Evolutionary conservation across 148 eudicot species (phyloP).

Genomic region (Rhododendron mucronatum): DNA sequence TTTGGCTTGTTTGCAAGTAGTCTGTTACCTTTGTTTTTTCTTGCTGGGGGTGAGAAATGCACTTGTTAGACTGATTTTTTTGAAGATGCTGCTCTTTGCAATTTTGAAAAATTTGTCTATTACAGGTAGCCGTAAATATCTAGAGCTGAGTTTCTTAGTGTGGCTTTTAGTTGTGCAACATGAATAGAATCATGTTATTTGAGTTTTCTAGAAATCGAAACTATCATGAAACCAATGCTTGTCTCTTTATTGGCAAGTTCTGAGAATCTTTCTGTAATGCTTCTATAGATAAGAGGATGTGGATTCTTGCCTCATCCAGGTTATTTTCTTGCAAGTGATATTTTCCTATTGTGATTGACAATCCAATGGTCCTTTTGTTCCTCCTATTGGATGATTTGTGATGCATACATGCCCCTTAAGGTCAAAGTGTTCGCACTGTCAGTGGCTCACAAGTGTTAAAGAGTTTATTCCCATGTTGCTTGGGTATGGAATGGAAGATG

Average conservation of each 20-base stretch:
- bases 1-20: neutral
- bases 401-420: too few relatives aligned
- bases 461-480: too few relatives aligned
- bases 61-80: neutral
- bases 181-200: neutral
- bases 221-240: neutral
- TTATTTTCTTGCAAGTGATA: too few relatives aligned
- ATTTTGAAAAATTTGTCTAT: neutral
- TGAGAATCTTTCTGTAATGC: neutral
- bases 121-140: neutral
- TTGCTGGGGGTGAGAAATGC: neutral
- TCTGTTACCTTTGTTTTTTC: neutral
- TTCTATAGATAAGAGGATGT: too few relatives aligned
- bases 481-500: too few relatives aligned
- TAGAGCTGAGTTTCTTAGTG: neutral
- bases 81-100: neutral
- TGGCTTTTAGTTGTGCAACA: neutral
- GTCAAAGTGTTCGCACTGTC: too few relatives aligned
- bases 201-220: neutral
- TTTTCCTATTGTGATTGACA: too few relatives aligned
- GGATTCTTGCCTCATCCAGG: too few relatives aligned
- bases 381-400: too few relatives aligned
- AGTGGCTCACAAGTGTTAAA: too few relatives aligned
- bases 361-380: too few relatives aligned
- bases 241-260: neutral